Conservation (phyloP, 768 basidiomycete genomes). For the Mycena olivaceomarginata region DNA sequence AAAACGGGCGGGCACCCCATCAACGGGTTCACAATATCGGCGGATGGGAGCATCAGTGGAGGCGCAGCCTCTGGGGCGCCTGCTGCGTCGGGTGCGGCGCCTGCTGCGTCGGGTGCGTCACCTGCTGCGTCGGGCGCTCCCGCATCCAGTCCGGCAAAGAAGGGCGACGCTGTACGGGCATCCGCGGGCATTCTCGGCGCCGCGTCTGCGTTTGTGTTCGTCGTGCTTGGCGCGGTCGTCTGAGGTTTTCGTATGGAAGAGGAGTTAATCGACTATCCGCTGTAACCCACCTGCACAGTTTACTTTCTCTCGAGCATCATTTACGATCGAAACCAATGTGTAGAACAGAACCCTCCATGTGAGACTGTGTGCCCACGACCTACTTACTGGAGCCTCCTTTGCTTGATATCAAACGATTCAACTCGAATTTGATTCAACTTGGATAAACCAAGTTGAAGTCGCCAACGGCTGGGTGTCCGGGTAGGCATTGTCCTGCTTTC, state of each 20-base stretch:
- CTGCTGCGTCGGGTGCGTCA: background rate
- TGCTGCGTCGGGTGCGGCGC: background rate
- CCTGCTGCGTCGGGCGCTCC: background rate
- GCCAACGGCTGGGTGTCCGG: too few relatives aligned
- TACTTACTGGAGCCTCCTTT: too few relatives aligned
- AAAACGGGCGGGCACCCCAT: slow-evolving; percentile 3
- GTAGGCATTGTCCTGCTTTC: too few relatives aligned
- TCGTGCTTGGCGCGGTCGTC: background rate
- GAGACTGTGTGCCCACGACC: too few relatives aligned
- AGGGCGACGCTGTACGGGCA: background rate
- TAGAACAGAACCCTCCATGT: too few relatives aligned
- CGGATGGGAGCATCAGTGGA: background rate
- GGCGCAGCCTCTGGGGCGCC: slow-evolving; percentile 1
- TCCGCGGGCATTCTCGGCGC: background rate
- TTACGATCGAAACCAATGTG: too few relatives aligned
- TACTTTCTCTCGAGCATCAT: too few relatives aligned
- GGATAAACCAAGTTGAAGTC: too few relatives aligned
- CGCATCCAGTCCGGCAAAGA: background rate
- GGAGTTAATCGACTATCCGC: too few relatives aligned
- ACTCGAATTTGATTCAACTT: too few relatives aligned
- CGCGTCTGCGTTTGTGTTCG: background rate
- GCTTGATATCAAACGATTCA: too few relatives aligned
- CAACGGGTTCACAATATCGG: background rate
- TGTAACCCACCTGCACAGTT: too few relatives aligned
- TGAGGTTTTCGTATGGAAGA: background rate